Evolutionary conservation across 345 rosid genomes (phyloP).

Genomic region (Anastatica hierochuntica): DNA sequence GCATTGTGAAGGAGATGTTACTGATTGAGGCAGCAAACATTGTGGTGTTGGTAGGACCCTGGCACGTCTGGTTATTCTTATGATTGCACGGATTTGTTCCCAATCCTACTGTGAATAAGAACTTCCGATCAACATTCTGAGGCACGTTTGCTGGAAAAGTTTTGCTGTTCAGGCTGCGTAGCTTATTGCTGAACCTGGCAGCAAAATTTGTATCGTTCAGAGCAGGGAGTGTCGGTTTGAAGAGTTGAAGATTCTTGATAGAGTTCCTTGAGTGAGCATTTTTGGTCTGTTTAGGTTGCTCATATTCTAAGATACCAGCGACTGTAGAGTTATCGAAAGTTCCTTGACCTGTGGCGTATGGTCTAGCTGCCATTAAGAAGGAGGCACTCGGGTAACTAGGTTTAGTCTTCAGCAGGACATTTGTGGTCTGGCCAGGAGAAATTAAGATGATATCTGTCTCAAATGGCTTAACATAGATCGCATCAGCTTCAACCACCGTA

Average conservation of each 20-base stretch:
- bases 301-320: conserved; percentile 31
- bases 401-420: conserved; percentile 26
- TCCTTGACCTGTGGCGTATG: conserved; percentile 56
- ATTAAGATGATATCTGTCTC: conserved; percentile 27
- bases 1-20: conserved; percentile 49
- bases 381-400: conserved; percentile 26
- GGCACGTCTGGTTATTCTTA: conserved; percentile 46
- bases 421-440: conserved; percentile 33
- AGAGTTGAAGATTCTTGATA: conserved; percentile 31
- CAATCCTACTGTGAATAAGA: conserved; percentile 47
- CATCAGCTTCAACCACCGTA: conserved; percentile 32
- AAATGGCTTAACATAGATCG: conserved; percentile 29
- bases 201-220: conserved; percentile 47
- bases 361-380: conserved; percentile 52
- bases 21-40: conserved; percentile 56
- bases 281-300: conserved; percentile 14
- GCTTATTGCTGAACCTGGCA: conserved; percentile 34
- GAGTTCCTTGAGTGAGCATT: conserved; percentile 1
- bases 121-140: conserved; percentile 32
- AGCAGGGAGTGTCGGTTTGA: conserved; percentile 43
- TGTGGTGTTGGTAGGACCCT: conserved; percentile 62
- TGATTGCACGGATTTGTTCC: conserved; percentile 48
- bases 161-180: conserved; percentile 37
- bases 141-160: conserved; percentile 54
- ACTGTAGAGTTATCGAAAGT: conserved; percentile 36